Percentiles rank a stretch among this genome's conserved stretches.
These are phyloP conservation scores for Leishmania tropica DNA, from an alignment of 208 protist genomes.

Conservation along the genomic window DNA sequence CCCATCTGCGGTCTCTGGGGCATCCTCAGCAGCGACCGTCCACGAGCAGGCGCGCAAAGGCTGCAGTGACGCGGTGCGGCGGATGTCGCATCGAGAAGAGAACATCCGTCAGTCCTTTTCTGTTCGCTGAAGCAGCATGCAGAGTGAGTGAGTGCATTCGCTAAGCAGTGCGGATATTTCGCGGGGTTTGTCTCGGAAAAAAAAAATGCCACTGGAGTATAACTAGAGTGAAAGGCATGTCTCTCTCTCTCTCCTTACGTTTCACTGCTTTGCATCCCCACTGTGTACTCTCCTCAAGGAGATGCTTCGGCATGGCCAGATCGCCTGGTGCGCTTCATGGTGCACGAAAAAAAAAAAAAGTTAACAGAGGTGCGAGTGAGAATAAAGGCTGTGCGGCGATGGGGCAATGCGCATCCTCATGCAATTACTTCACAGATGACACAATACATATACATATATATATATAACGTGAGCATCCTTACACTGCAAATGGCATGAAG, in stretches of 20 bases:
- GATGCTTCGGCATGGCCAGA: not conserved
- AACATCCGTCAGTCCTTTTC: slow-evolving; percentile 77
- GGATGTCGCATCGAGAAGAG: slow-evolving; percentile 71
- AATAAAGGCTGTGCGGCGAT: not conserved
- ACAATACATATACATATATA: not conserved
- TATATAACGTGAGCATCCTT: not conserved
- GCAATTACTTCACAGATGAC: not conserved
- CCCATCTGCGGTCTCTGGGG: slow-evolving; percentile 4
- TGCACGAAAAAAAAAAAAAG: not conserved
- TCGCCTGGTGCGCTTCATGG: not conserved
- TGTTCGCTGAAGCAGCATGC: slow-evolving; percentile 18
- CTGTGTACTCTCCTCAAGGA: not conserved
- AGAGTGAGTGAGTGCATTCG: not conserved
- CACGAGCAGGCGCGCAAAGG: slow-evolving; percentile 57
- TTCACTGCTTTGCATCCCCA: not conserved
- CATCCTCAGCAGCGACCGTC: slow-evolving; percentile 17
- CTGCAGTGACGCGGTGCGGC: slow-evolving; percentile 63
- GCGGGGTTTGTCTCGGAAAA: not conserved
- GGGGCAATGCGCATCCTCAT: not conserved
- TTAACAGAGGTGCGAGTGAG: not conserved
- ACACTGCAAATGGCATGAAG: not conserved
- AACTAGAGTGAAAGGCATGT: not conserved
- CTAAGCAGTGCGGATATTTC: not conserved
- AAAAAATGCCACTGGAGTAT: not conserved
- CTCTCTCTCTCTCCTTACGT: not conserved